Evolutionary conservation across 305 asterid species (phyloP).

Genomic region (Fraxinus sp.): DNA sequence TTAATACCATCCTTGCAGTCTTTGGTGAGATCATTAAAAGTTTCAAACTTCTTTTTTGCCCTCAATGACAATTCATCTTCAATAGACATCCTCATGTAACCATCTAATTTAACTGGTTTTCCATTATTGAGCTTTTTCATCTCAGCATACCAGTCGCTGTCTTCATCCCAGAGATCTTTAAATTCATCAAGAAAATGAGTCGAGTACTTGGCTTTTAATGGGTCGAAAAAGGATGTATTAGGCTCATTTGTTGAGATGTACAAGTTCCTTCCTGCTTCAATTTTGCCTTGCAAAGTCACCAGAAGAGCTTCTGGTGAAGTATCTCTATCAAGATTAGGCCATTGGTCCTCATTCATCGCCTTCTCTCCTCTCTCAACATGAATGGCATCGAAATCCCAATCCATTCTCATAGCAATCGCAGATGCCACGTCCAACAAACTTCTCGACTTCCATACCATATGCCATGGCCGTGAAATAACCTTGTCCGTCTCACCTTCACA

Average conservation of each 20-base stretch:
- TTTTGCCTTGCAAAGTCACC: conserved; percentile 41
- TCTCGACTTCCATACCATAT: conserved; percentile 63
- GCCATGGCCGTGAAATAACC: conserved; percentile 71
- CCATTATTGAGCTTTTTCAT: conserved; percentile 59
- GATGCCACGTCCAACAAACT: conserved; percentile 63
- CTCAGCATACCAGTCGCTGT: conserved; percentile 69
- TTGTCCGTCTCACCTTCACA: conserved; percentile 73
- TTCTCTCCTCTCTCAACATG: conserved; percentile 78
- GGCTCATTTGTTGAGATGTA: conserved; percentile 65
- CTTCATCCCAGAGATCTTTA: conserved; percentile 66
- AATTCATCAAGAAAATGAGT: conserved; percentile 72
- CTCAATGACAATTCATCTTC: conserved; percentile 74
- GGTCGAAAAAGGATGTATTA: conserved; percentile 46
- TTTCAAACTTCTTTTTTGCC: conserved; percentile 78
- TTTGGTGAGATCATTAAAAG: conserved; percentile 73
- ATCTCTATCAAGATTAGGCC: conserved; percentile 74
- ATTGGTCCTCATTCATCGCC: conserved; percentile 50
- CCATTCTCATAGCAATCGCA: conserved; percentile 58
- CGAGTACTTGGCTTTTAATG: conserved; percentile 61
- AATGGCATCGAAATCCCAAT: conserved; percentile 70
- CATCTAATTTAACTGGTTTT: conserved; percentile 71
- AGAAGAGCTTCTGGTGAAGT: conserved; percentile 60
- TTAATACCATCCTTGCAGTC: conserved; percentile 83
- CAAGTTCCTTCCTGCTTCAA: conserved; percentile 66
- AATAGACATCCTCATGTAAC: conserved; percentile 68